Base-by-base conservation (phyloP, 192 early-diverging fungal species). In the Rhizophagus sp. region DNA sequence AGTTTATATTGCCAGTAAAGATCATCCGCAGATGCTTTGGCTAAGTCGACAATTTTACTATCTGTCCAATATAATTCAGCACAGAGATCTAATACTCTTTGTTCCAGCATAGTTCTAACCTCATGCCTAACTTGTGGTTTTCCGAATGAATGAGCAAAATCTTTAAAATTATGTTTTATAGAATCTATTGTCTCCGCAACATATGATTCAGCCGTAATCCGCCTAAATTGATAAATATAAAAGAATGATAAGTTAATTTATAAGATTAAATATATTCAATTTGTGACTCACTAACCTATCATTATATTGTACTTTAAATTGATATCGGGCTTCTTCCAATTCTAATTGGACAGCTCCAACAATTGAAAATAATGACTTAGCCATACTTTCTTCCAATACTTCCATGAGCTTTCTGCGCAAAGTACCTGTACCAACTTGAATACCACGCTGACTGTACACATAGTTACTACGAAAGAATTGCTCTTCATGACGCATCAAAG, bases 301-400 rank as follows among this genome's bases (percentile, higher is more conserved):
- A 78, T 98, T 98, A 90, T 98, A 99, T 67, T 97, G 95, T 13
- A 99, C 98, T 85, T 99, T 99, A 88, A 97, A 97, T 87, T 98
- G 96, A 83, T 99, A 99, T 17, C 92, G 90, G 13, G 97, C 91
- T 85, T 99, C 97, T 71, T 98, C 96, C 61, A 99, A 88, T 81
- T 99, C 97, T 79, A 81, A 87, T 78, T 98, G 94, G n/a, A 99
- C 98, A 0, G 95, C 93, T 73, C 97, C 94, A n/a, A 94, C 90
- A 80, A 99, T 94, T 10, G 86, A 88, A 76, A 90, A 90, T 50
- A 99, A 86, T 27, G 90, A 94, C 61, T 88, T 87, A 62, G 92
- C 92, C 98, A 99, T 98, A 80, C 93, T 94, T 69, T 94, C 92
- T 79, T 99, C 98, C 24, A 99, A 84, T 2, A 97, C 94, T 69